Evolutionary conservation across 2,329 filamentous ascomycete genomes (phyloP), one percentile per base, ranked within the genome.

Genomic region (Eutypella sp.): DNA sequence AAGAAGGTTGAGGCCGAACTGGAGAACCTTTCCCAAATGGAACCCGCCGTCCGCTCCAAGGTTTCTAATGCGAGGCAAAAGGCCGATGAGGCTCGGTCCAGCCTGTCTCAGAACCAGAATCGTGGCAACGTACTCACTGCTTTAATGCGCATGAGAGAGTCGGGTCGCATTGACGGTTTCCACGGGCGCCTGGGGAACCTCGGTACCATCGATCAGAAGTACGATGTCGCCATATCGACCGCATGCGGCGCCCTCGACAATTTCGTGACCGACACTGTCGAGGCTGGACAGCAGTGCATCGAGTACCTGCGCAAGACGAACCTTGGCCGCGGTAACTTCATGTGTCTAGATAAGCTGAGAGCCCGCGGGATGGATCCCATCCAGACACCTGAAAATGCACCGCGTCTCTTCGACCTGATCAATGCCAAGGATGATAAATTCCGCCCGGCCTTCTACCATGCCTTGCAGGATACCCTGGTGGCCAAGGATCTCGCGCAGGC

Each of bases 261-360:
- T 62, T 91, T 99, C 67, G 92, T 99, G 9, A 95, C 95, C 1
- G 93, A 97, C 58, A 91, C 89, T 1, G 92, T 97, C 13, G 93
- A 97, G 59, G 88, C 90, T 47, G 93, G 91, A 53, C 93, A 99
- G 67, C 91, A 97, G 64, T 99, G 95, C 66, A 97, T 99, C 52
- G 93, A 97, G 62, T 93, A 99, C 61, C 77, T 99, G 11, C 84
- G 93, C 46, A 99, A 97, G 74, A 99, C 96, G 58, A 96, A 96
- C 56, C 82, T 99, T 3, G 93, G 93, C 11, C 84, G 95, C 57
- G 93, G 91, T 48, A 96, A 96, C 70, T 97, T 99, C 65, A 97
- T 99, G 59, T 88, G 93, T 55, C 77, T 99, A 15, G 89, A 99
- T 66, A 90, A 92, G 62, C 74, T 97, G 41, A 82, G 89, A 20